These are phyloP conservation scores for Plasmodium fragile DNA, from an alignment of 169 alveolate genomes.

Conservation along the genomic window DNA sequence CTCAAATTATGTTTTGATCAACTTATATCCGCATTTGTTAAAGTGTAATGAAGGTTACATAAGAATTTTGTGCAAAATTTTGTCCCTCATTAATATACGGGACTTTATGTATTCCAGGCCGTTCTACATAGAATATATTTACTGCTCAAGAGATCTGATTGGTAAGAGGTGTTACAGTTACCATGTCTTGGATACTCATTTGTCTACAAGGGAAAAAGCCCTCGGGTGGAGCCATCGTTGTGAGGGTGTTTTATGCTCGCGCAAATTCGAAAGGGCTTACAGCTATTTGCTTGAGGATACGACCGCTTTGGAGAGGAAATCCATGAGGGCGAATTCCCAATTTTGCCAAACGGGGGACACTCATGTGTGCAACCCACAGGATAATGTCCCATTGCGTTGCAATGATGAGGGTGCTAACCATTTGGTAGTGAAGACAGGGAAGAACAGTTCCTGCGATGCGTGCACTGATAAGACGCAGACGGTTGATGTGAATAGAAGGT, in stretches of 20 bases:
- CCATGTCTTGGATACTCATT: slow-evolving; percentile 11
- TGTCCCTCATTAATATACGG: slow-evolving; percentile 24
- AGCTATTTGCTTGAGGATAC: neutral
- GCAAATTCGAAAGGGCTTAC: neutral
- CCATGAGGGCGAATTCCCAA: neutral
- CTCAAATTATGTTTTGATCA: slow-evolving; percentile 38
- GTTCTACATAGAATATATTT: slow-evolving; percentile 30
- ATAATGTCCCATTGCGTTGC: neutral
- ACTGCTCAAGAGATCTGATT: slow-evolving; percentile 6
- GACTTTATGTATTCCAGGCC: slow-evolving; percentile 23
- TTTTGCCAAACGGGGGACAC: neutral
- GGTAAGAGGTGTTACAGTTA: slow-evolving; percentile 25
- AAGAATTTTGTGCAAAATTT: slow-evolving; percentile 59
- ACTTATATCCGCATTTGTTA: slow-evolving; percentile 44
- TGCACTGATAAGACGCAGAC: neutral
- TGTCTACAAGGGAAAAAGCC: neutral
- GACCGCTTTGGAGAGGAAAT: neutral
- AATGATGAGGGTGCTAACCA: neutral
- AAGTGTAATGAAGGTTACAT: slow-evolving; percentile 16
- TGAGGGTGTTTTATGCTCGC: neutral
- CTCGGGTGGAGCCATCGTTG: neutral
- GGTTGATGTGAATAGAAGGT: neutral
- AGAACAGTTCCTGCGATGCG: neutral
- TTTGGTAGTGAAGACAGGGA: neutral
- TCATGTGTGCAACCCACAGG: neutral